Conservation (phyloP, 2,329 filamentous ascomycete genomes). For the Metarhizium brunneum region DNA sequence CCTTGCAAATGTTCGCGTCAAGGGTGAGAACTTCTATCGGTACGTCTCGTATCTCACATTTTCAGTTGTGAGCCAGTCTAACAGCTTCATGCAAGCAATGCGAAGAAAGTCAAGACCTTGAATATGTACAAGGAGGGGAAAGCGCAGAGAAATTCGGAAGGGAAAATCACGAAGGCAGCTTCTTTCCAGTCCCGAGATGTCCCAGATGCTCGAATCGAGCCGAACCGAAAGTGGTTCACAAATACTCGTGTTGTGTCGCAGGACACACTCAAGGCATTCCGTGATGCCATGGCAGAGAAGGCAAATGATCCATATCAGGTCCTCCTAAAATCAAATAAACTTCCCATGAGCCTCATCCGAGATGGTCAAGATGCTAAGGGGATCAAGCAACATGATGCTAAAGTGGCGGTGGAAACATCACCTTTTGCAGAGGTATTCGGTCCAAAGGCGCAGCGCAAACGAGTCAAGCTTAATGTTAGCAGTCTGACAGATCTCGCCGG, state of each 20-base stretch:
- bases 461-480: conserved; percentile 79
- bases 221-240: conserved; percentile 95
- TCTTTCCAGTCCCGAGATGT: conserved; percentile 74
- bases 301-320: conserved; percentile 86
- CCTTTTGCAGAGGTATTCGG: conserved; percentile 88
- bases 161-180: conserved; percentile 77
- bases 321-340: conserved; percentile 92
- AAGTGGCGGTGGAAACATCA: conserved; percentile 81
- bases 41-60: conserved; percentile 25
- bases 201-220: conserved; percentile 81
- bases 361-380: conserved; percentile 72
- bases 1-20: conserved; percentile 83
- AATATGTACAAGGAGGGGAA: conserved; percentile 89
- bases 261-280: conserved; percentile 77
- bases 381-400: conserved; percentile 84
- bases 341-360: conserved; percentile 88
- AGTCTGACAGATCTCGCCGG: conserved; percentile 75
- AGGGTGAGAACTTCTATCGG: conserved; percentile 98
- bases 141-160: conserved; percentile 69
- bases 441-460: conserved; percentile 84
- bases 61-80: conserved; percentile 2
- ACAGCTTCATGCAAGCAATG: conserved; percentile 33
- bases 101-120: conserved; percentile 80
- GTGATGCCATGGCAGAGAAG: conserved; percentile 85
- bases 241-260: conserved; percentile 87